Base-by-base conservation (phyloP, 176 grass and related monocot genomes). In the Calamus simplicifolius region DNA sequence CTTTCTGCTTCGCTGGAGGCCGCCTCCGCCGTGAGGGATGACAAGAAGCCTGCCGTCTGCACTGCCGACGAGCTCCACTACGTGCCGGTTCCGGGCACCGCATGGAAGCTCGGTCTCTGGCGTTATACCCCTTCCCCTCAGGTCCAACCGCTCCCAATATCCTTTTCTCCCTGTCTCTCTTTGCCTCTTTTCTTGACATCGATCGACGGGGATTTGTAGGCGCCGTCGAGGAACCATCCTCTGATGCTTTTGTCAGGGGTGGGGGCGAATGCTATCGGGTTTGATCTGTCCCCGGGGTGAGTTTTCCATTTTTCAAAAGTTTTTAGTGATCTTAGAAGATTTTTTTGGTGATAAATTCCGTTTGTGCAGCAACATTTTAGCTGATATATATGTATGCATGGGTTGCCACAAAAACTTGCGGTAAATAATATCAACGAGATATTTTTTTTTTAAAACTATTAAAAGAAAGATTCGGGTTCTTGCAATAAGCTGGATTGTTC, bases 251-350 rank as follows among this genome's bases (percentile, higher is more conserved):
- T 97, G 23, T 97, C 81, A 18, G 93, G 92, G 57, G 87, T 97
- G 55, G 87, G 75, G 51, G 88, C 93, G 4, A 97, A 97, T 23
- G 93, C 87, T 2, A 59, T 91, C 6, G 87, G 84, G 71, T 97
- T 97, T 77, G 93, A 98, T 85, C 84, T 98, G 51, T 92, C 93
- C 15, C 87, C 87, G 84, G 81, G 87, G 93, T 98, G 58, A 88
- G 69, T 77, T 64, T 18, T 62, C 56, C 29, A 15, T 5, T 26
- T 18, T 13, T 18, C 13, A 3, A 48, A n/a, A 14, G 13, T 50
- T 2, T 27, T 14, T 48, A 57, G 5, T 29, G 16, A 5, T 0
- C 23, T 43, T 35, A 35, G 30, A 35, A 35, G 30, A 35, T 7
- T 6, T 35, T 35, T 35, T 35, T 35, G 30, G 30, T 35, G 7